Evolutionary conservation across 768 basidiomycete genomes (phyloP).

Genomic region (Rhizopogon vinicolor): DNA sequence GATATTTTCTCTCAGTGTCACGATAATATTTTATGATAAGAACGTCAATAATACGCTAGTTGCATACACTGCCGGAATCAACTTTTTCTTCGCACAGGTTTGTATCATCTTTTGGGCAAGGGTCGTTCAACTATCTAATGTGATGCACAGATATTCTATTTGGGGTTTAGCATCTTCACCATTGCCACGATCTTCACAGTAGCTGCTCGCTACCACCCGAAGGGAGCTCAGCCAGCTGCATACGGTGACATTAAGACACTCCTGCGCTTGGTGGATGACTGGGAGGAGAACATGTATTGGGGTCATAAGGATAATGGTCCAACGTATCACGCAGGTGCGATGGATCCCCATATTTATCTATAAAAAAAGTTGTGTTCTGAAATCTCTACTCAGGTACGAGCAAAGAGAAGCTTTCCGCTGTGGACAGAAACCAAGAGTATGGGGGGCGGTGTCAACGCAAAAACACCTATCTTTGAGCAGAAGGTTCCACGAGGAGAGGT

Average conservation of each 20-base stretch:
- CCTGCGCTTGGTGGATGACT: constrained; percentile 11
- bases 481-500: too few relatives aligned
- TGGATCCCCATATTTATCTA: not conserved
- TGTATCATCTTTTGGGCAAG: not conserved
- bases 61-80: not conserved
- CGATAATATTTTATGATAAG: not conserved
- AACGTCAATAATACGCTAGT: not conserved
- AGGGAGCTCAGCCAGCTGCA: constrained; percentile 5
- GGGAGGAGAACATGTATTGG: constrained; percentile 22
- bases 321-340: constrained; percentile 13
- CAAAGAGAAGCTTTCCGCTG: not conserved
- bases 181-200: not conserved
- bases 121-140: too few relatives aligned
- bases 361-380: not conserved
- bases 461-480: not conserved
- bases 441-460: not conserved
- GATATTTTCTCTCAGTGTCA: not conserved
- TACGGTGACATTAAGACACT: constrained; percentile 14
- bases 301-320: constrained; percentile 14
- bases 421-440: not conserved
- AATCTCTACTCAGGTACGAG: not conserved
- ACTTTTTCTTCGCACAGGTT: not conserved
- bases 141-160: not conserved
- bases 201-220: not conserved
- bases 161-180: not conserved